Base-by-base conservation (phyloP, 768 basidiomycete genomes). In the Hericium erinaceus region DNA sequence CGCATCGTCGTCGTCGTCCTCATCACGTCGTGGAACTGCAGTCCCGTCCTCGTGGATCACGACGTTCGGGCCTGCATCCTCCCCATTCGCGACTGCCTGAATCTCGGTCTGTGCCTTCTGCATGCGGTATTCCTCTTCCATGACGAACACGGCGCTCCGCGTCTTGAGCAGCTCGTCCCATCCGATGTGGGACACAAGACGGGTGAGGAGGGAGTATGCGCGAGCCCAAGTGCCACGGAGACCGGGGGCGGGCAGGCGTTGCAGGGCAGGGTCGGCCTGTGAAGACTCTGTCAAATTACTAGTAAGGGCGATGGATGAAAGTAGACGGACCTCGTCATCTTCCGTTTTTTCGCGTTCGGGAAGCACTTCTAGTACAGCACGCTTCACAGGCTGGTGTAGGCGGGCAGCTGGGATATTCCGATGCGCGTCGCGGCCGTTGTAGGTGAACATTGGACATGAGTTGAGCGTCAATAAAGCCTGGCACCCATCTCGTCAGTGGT, bases 401-500 rank as follows among this genome's bases (percentile, higher is more conserved):
- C 85, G 83, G 1, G 86, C 75, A 16, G 94, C 84, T 1, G 87
- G 77, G 10, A 98, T 82, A 68, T 80, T 83, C 3, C 94, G 82
- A 68, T 99, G 97, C 2, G 86, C 77, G 69, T 99, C 97, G 20
- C 95, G 85, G 48, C 97, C 95, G 66, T 97, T 97, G 74, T 90
- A 98, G 8, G 97, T 98, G 73, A 99, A 99, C 97, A 99, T 98
- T 2, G 95, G 95, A 74, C 97, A 98, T n/a, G 95, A 98, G 68
- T 98, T 98, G 52, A 98, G 82, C 1, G 95, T 97, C 44, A 98
- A 76, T 13, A 98, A 75, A 0, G 94, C 93, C 77, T 78, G 50
- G 8, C 13, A 26, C 22, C 15, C 11, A n/a, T 28, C 26, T 22
- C 46, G 52, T n/a, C 15, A 15, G 41, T 20, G 12, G 7, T 10